Evolutionary conservation across 176 grass and related monocot species (phyloP).

Genomic region (Puccinellia tenuiflora): DNA sequence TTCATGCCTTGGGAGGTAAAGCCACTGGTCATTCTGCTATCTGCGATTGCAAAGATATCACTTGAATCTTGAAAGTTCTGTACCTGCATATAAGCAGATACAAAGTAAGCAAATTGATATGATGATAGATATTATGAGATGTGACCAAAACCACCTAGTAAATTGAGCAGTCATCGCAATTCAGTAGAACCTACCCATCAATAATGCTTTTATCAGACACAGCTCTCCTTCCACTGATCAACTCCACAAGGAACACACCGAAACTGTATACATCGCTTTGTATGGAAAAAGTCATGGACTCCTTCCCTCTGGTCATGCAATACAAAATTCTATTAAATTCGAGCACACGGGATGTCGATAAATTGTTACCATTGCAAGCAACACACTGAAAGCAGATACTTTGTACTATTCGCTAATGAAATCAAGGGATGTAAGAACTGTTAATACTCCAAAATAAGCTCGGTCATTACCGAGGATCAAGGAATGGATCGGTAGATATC

Average conservation of each 20-base stretch:
- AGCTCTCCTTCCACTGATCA: constrained; percentile 59
- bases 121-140: constrained; percentile 7
- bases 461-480: constrained; percentile 75
- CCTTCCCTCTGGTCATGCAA: constrained; percentile 52
- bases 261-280: constrained; percentile 90
- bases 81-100: constrained; percentile 37
- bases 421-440: not conserved
- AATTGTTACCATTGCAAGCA: not conserved
- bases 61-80: constrained; percentile 59
- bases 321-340: constrained; percentile 12
- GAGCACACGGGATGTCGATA: not conserved
- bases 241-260: constrained; percentile 85
- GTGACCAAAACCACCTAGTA: not conserved
- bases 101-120: not conserved
- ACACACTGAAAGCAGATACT: not conserved
- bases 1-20: constrained; percentile 70
- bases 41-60: constrained; percentile 36
- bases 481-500: constrained; percentile 55
- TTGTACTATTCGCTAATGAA: not conserved
- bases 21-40: constrained; percentile 55
- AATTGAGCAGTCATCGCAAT: not conserved
- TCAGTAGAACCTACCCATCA: constrained; percentile 48
- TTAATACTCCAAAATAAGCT: not conserved
- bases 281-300: constrained; percentile 53
- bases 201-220: constrained; percentile 60